Percentiles rank a stretch among this genome's conserved stretches.
Evolutionary conservation across 140 eudicot species (phyloP).

Genomic region (Anethum foeniculum): DNA sequence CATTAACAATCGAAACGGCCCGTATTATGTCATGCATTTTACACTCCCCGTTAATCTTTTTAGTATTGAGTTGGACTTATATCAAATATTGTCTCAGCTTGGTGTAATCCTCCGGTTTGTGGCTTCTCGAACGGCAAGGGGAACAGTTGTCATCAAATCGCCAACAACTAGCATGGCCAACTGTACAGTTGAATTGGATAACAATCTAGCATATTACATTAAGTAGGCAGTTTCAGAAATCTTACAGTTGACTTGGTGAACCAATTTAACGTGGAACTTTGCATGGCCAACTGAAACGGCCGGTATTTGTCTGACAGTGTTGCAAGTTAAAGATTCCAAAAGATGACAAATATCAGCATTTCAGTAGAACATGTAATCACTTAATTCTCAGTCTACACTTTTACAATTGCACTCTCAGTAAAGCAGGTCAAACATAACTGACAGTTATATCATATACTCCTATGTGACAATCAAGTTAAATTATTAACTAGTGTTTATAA

Average conservation of each 20-base stretch:
- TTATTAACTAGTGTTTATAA: background rate
- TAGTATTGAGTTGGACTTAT: background rate
- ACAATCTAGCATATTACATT: background rate
- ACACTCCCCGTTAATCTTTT: background rate
- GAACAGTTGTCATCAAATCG: conserved; percentile 82
- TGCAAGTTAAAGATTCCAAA: background rate
- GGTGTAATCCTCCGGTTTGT: conserved; percentile 37
- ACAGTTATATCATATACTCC: background rate
- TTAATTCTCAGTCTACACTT: background rate
- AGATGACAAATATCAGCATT: background rate
- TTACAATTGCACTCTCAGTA: background rate
- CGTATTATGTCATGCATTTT: background rate
- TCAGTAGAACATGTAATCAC: background rate
- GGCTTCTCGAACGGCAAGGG: conserved; percentile 77
- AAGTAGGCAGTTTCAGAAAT: background rate
- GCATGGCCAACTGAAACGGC: background rate
- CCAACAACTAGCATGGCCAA: too few species aligned
- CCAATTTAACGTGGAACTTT: background rate
- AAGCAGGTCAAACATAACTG: background rate
- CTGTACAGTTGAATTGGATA: background rate
- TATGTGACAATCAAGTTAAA: background rate
- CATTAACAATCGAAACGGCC: background rate
- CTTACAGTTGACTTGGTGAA: background rate
- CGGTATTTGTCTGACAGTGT: background rate
- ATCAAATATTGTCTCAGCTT: background rate